phyloP scores from a whole-genome alignment of 768 basidiomycete genomes.

The Rhodotorula babjevae region DNA sequence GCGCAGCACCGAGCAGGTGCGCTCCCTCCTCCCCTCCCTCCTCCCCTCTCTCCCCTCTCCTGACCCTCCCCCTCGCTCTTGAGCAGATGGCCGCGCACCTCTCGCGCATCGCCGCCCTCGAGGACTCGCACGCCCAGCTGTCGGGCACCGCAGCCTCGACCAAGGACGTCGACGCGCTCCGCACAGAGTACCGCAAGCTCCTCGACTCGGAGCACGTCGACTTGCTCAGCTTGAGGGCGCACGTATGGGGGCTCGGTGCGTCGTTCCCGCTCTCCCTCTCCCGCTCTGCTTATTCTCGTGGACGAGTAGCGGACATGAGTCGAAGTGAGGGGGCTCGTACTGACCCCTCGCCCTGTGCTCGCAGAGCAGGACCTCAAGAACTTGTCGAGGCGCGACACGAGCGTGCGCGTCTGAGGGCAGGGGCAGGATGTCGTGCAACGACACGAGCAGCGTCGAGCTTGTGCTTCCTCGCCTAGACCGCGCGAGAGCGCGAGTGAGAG shows the following conservation, averaged over 20 bases:
- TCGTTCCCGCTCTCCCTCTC: not conserved
- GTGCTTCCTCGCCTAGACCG: too few species aligned
- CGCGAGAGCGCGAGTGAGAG: too few species aligned
- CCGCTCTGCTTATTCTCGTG: too few species aligned
- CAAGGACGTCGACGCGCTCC: not conserved
- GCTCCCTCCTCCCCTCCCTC: not conserved
- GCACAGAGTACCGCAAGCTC: conserved; percentile 22
- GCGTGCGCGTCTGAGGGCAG: not conserved
- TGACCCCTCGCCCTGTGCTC: not conserved
- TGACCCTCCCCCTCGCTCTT: not conserved
- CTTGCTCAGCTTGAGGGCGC: conserved; percentile 21
- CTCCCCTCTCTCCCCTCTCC: too few species aligned
- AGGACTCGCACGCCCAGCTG: not conserved
- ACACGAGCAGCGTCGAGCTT: not conserved
- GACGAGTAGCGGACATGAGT: too few species aligned
- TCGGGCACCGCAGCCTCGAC: not conserved
- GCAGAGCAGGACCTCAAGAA: conserved; percentile 17
- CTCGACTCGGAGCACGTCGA: conserved; percentile 25
- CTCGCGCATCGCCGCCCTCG: conserved; percentile 18
- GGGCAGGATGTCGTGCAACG: not conserved
- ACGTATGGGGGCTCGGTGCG: conserved; percentile 31
- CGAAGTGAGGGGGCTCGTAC: too few species aligned
- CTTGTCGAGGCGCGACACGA: not conserved
- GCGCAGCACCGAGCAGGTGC: conserved; percentile 12
- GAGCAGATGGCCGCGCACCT: conserved; percentile 13